phyloP scores from a whole-genome alignment of 1,284 basidiomycete species.

The Austroboletus novae-zelandiae region DNA sequence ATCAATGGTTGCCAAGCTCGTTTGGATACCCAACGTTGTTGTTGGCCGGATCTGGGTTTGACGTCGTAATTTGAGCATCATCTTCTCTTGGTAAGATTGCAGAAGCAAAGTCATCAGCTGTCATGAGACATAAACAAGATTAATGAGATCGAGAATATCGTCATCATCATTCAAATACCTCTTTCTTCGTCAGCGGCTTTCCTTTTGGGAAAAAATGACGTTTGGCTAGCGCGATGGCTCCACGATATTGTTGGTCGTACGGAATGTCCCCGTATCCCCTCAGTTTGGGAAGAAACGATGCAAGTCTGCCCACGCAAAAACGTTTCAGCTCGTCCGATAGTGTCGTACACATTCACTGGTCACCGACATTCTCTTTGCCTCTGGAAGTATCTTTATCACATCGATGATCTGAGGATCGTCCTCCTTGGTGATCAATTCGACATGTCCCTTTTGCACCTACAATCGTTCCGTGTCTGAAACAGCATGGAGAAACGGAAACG shows the following conservation, averaged over 20 bases:
- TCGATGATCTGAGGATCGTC: slow-evolving; percentile 21
- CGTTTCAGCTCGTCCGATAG: slow-evolving; percentile 1
- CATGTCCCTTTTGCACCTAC: slow-evolving; percentile 29
- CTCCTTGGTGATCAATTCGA: slow-evolving; percentile 19
- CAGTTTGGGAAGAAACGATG: slow-evolving; percentile 29
- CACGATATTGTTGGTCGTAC: slow-evolving; percentile 28
- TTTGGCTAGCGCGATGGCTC: slow-evolving; percentile 28
- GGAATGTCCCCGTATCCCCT: slow-evolving; percentile 31
- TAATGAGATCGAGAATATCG: not conserved
- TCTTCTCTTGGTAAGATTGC: slow-evolving; percentile 26
- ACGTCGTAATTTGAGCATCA: slow-evolving; percentile 8
- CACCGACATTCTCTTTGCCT: slow-evolving; percentile 25
- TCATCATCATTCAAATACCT: slow-evolving; percentile 10
- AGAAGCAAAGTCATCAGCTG: slow-evolving; percentile 29
- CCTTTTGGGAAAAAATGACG: slow-evolving; percentile 32
- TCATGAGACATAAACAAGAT: slow-evolving; percentile 6
- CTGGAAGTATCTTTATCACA: slow-evolving; percentile 26
- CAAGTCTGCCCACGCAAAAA: slow-evolving; percentile 18
- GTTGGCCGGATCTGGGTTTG: slow-evolving; percentile 6
- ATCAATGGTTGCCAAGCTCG: slow-evolving; percentile 13
- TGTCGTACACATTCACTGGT: not conserved
- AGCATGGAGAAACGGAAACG: not conserved
- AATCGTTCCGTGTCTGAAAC: not conserved
- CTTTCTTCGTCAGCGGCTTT: slow-evolving; percentile 23
- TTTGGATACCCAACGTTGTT: slow-evolving; percentile 22